Percentiles rank a stretch among this genome's conserved stretches.
Conservation (phyloP, 2,329 filamentous ascomycete species). For the Myriosclerotinia duriaeana region DNA sequence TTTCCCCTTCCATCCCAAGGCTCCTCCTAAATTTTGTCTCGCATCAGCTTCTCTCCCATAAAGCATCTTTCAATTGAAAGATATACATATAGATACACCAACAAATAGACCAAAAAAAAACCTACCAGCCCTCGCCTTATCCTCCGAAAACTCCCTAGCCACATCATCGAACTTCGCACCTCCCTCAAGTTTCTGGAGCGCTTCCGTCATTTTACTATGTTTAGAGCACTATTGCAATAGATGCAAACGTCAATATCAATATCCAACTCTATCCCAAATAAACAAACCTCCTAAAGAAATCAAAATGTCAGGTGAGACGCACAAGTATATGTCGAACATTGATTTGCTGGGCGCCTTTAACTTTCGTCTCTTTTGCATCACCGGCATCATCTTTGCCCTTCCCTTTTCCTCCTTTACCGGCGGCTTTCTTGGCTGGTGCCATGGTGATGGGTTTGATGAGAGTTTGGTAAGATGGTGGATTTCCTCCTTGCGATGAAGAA, state of each 20-base stretch:
- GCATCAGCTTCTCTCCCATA: neutral
- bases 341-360: conserved; percentile 65
- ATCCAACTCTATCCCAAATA: neutral
- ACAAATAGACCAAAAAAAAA: conserved; percentile 18
- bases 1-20: conserved; percentile 70
- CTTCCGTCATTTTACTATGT: conserved; percentile 75
- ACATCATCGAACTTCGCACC: conserved; percentile 75
- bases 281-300: neutral
- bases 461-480: neutral
- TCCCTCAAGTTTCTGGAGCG: conserved; percentile 63
- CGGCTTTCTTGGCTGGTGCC: conserved; percentile 38
- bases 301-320: conserved; percentile 22
- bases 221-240: conserved; percentile 62
- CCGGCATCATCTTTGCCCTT: conserved; percentile 44
- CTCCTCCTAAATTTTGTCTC: conserved; percentile 54
- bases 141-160: conserved; percentile 70
- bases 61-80: too few species aligned
- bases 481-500: neutral
- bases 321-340: conserved; percentile 68
- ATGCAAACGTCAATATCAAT: conserved; percentile 4
- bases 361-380: conserved; percentile 44
- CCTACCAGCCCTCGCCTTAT: conserved; percentile 68
- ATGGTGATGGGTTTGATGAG: conserved; percentile 24
- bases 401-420: conserved; percentile 34
- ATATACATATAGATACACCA: neutral